Evolutionary conservation across 306 rosid species (phyloP).

Genomic region (Dalbergia cultrata): DNA sequence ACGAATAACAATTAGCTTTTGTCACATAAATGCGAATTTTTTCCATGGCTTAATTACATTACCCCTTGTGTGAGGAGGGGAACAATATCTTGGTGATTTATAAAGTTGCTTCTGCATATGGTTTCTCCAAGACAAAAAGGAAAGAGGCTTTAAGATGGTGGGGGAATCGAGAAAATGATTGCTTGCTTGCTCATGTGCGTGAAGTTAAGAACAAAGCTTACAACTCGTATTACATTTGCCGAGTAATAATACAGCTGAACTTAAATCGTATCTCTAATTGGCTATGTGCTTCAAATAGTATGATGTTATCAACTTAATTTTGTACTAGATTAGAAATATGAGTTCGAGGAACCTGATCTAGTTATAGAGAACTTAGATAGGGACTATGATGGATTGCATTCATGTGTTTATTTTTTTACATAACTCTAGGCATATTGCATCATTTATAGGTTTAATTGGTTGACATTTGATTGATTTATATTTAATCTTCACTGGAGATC

Average conservation of each 20-base stretch:
- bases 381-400: no score
- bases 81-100: conserved; percentile 27
- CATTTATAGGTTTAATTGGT: no score
- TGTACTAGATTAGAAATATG: no score
- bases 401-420: no score
- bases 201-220: conserved; percentile 54
- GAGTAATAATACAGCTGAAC: conserved; percentile 47
- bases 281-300: background rate
- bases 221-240: conserved; percentile 47
- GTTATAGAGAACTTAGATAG: no score
- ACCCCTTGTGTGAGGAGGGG: background rate
- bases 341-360: no score
- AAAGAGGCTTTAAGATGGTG: conserved; percentile 34
- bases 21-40: background rate
- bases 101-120: conserved; percentile 42
- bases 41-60: background rate
- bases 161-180: conserved; percentile 48
- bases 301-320: background rate
- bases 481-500: no score
- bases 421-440: no score
- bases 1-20: background rate
- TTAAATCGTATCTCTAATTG: background rate
- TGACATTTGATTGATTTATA: no score
- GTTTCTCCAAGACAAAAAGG: conserved; percentile 39
- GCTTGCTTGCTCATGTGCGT: conserved; percentile 41